Evolutionary conservation across 1,284 basidiomycete genomes (phyloP).

Genomic region (Papiliotrema flavescens): DNA sequence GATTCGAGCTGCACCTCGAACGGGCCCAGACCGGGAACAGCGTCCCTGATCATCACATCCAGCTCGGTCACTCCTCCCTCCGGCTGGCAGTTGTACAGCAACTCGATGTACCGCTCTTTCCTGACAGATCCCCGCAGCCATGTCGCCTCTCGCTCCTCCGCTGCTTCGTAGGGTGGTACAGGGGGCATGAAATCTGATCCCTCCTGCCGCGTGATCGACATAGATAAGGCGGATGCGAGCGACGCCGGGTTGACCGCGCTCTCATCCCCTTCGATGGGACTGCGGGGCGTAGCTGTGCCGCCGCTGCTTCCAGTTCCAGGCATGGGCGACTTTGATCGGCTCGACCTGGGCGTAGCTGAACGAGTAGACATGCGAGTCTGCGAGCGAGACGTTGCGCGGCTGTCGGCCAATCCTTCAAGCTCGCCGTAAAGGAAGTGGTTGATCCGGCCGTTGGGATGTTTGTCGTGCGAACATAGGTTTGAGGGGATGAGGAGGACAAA

Average conservation of each 20-base stretch:
- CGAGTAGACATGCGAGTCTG: neutral
- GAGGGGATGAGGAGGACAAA: conserved; percentile 27
- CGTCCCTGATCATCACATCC: conserved; percentile 18
- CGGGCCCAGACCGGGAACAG: conserved; percentile 21
- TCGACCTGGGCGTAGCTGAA: neutral
- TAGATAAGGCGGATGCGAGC: conserved; percentile 1
- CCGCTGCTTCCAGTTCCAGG: neutral
- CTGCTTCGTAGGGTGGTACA: neutral
- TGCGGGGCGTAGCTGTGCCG: neutral
- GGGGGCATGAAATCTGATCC: neutral
- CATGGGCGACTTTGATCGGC: neutral
- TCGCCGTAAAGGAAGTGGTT: conserved; percentile 20
- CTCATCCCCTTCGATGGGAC: neutral
- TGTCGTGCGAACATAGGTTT: conserved; percentile 22
- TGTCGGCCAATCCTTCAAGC: conserved; percentile 16
- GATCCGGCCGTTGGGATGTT: conserved; percentile 21
- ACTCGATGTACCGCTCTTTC: conserved; percentile 8
- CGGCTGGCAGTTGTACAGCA: conserved; percentile 28
- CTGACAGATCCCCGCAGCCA: conserved; percentile 14
- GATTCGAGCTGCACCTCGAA: conserved; percentile 26
- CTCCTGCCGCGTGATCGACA: conserved; percentile 4
- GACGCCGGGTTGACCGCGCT: conserved; percentile 1
- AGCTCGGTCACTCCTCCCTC: conserved; percentile 17
- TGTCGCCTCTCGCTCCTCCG: neutral
- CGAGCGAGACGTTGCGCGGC: neutral